These are phyloP conservation scores for Cryptococcus hybrid DNA, from an alignment of 1,284 basidiomycete genomes.

Conservation along the genomic window DNA sequence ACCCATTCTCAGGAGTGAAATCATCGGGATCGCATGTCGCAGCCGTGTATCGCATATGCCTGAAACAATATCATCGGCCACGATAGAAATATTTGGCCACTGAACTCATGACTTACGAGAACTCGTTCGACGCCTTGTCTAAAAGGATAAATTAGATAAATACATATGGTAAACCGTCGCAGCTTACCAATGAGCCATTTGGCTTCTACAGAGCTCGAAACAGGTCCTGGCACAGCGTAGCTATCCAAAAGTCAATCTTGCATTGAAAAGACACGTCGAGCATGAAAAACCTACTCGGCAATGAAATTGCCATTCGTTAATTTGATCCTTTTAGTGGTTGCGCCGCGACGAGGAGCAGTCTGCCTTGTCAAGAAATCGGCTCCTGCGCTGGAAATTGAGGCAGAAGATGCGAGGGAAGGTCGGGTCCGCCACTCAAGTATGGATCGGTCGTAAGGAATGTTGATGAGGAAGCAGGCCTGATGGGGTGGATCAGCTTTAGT, in stretches of 20 bases:
- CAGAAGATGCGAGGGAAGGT: background rate
- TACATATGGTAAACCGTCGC: too few species aligned
- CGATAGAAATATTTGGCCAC: constrained; percentile 2
- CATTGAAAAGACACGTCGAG: background rate
- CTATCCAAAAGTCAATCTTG: constrained; percentile 9
- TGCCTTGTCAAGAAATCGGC: constrained; percentile 61
- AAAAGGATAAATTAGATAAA: background rate
- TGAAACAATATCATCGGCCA: constrained; percentile 8
- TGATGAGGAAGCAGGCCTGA: constrained; percentile 8
- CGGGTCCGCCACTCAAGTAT: constrained; percentile 4
- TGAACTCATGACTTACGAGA: constrained; percentile 61
- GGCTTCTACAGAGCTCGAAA: constrained; percentile 78
- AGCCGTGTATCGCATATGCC: constrained; percentile 85
- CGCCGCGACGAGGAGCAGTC: constrained; percentile 79
- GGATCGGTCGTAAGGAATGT: constrained; percentile 9
- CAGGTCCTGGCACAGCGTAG: constrained; percentile 80
- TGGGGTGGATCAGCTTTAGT: background rate
- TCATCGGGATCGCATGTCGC: constrained; percentile 76
- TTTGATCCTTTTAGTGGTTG: constrained; percentile 83
- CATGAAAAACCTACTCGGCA: constrained; percentile 58
- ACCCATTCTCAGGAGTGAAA: constrained; percentile 75
- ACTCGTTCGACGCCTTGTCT: constrained; percentile 67
- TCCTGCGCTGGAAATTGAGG: constrained; percentile 14
- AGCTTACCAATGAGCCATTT: constrained; percentile 60
- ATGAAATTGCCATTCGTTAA: constrained; percentile 91